phyloP scores from a whole-genome alignment of 305 asterid genomes.

The Galium porrigens region DNA sequence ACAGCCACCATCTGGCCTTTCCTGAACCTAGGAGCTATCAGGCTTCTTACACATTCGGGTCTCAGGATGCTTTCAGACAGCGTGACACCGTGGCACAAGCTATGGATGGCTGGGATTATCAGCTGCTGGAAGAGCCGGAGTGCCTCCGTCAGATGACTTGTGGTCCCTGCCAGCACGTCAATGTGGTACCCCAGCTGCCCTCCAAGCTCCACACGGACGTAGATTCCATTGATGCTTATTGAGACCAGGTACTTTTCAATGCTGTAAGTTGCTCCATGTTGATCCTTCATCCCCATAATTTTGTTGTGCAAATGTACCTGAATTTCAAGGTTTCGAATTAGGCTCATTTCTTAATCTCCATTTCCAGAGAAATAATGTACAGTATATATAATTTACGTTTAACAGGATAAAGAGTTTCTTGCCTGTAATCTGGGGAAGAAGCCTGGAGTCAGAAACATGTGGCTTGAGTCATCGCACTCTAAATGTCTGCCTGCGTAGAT shows the following conservation, averaged over 20 bases:
- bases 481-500: slow-evolving; percentile 60
- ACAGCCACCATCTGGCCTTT: slow-evolving; percentile 37
- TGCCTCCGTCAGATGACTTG: slow-evolving; percentile 57
- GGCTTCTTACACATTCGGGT: slow-evolving; percentile 53
- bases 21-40: slow-evolving; percentile 55
- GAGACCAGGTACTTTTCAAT: slow-evolving; percentile 59
- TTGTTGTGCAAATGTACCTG: slow-evolving; percentile 78
- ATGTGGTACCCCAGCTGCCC: slow-evolving; percentile 49
- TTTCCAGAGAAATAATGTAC: not conserved
- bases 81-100: slow-evolving; percentile 44
- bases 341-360: not conserved
- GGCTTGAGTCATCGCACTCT: slow-evolving; percentile 64
- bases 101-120: slow-evolving; percentile 53
- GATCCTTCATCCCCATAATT: slow-evolving; percentile 42
- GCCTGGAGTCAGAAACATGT: slow-evolving; percentile 52
- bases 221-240: slow-evolving; percentile 52
- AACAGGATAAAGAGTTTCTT: slow-evolving; percentile 16
- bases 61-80: slow-evolving; percentile 54
- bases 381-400: not conserved
- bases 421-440: slow-evolving; percentile 84
- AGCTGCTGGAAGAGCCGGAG: slow-evolving; percentile 64
- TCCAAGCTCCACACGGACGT: slow-evolving; percentile 66
- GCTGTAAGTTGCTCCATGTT: slow-evolving; percentile 64
- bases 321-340: slow-evolving; percentile 10
- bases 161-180: slow-evolving; percentile 71